Evolutionary conservation across 2,329 filamentous ascomycete genomes (phyloP).

Genomic region (Paracoccidioides lutzii): DNA sequence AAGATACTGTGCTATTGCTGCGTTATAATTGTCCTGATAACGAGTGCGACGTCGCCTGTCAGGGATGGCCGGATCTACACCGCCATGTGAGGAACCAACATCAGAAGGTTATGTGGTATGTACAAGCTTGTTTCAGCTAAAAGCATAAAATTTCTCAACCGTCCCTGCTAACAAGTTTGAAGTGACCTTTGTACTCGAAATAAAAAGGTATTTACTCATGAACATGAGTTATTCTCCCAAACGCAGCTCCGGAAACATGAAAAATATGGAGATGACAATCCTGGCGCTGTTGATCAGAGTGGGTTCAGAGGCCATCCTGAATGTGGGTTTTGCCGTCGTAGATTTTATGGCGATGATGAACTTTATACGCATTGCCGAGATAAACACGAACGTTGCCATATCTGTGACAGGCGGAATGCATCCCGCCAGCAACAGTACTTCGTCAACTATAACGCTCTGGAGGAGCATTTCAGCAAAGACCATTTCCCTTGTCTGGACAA

Average conservation of each 20-base stretch:
- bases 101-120: constrained; percentile 69
- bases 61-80: constrained; percentile 67
- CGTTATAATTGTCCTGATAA: constrained; percentile 89
- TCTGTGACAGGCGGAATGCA: constrained; percentile 62
- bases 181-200: constrained; percentile 80
- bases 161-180: constrained; percentile 2
- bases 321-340: constrained; percentile 79
- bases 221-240: constrained; percentile 81
- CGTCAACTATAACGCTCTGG: constrained; percentile 72
- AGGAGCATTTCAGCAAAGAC: constrained; percentile 73
- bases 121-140: constrained; percentile 9
- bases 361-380: constrained; percentile 86
- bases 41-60: constrained; percentile 71
- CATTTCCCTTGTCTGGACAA: constrained; percentile 75
- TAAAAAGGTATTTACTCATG: constrained; percentile 97
- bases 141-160: neutral
- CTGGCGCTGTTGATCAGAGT: constrained; percentile 79
- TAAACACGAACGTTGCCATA: constrained; percentile 87
- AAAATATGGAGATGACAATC: constrained; percentile 77
- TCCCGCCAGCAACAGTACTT: constrained; percentile 75
- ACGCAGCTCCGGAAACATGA: constrained; percentile 77
- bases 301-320: constrained; percentile 93
- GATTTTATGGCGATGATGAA: constrained; percentile 95
- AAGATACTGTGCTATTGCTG: constrained; percentile 75
- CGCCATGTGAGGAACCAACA: constrained; percentile 71